phyloP scores from a whole-genome alignment of 495 filamentous ascomycete genomes.

The Hypomontagnella monticulosa region DNA sequence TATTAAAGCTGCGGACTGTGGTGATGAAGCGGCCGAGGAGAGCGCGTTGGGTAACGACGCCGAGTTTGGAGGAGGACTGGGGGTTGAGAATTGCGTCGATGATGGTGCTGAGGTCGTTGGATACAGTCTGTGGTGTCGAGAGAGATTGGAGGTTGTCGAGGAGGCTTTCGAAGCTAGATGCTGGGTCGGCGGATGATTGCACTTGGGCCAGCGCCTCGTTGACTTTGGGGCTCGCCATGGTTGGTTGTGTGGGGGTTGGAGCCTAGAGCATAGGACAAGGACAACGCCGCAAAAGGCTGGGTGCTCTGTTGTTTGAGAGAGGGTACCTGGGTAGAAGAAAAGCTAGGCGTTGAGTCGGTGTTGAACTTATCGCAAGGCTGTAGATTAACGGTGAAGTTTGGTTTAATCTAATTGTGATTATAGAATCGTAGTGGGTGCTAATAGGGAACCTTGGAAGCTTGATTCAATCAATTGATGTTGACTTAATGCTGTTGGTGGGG shows the following conservation, averaged over 20 bases:
- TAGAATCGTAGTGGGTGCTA: too few relatives aligned
- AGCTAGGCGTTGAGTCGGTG: too few relatives aligned
- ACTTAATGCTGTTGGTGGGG: too few relatives aligned
- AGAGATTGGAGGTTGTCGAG: conserved; percentile 69
- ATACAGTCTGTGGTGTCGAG: conserved; percentile 63
- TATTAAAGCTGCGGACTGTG: conserved; percentile 63
- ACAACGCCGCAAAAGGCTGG: too few relatives aligned
- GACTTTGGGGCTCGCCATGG: conserved; percentile 46
- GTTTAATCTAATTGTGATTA: neutral
- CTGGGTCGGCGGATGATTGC: conserved; percentile 62
- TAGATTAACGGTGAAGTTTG: too few relatives aligned
- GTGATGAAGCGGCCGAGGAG: conserved; percentile 74
- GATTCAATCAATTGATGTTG: too few relatives aligned
- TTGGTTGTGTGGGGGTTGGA: neutral
- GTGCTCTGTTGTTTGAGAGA: neutral
- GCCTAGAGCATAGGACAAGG: neutral
- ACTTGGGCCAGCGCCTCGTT: conserved; percentile 65
- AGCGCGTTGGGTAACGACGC: conserved; percentile 77
- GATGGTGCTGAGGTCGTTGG: conserved; percentile 74
- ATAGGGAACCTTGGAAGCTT: too few relatives aligned
- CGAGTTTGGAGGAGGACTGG: conserved; percentile 61
- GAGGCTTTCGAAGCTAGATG: conserved; percentile 70
- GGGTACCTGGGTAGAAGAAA: too few relatives aligned
- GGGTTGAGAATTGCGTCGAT: conserved; percentile 70
- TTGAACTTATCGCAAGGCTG: too few relatives aligned